These are phyloP conservation scores for Rhizopogon rudus DNA, from an alignment of 768 basidiomycete genomes.

Conservation along the genomic window DNA sequence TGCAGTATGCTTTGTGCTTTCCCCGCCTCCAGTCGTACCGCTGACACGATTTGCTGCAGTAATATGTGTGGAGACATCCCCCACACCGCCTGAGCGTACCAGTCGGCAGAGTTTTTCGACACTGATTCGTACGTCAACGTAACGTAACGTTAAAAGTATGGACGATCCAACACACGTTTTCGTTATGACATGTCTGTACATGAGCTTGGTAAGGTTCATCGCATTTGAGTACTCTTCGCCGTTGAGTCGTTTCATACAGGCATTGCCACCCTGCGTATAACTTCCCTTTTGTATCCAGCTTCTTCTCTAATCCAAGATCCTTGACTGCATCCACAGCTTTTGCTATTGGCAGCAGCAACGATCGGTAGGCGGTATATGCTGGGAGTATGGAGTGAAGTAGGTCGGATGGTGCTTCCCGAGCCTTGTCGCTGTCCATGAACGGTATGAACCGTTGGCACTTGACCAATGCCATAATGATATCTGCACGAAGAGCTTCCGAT, in stretches of 20 bases:
- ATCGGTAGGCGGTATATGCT: constrained; percentile 22
- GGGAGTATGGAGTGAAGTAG: constrained; percentile 15
- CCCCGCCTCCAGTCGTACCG: constrained; percentile 21
- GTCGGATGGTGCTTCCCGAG: constrained; percentile 1
- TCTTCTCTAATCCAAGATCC: constrained; percentile 6
- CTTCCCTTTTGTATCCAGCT: constrained; percentile 10
- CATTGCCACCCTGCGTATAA: constrained; percentile 18
- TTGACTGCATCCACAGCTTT: constrained; percentile 7
- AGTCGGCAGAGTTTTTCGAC: constrained; percentile 12
- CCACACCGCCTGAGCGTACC: constrained; percentile 20
- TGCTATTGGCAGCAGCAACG: constrained; percentile 13
- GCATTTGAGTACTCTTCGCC: constrained; percentile 13
- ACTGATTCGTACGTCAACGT: constrained; percentile 7
- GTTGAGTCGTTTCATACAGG: constrained; percentile 12
- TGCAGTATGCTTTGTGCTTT: constrained; percentile 24
- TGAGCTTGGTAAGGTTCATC: constrained; percentile 11
- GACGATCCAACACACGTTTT: constrained; percentile 5
- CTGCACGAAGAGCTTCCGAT: constrained; percentile 16
- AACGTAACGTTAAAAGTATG: not conserved
- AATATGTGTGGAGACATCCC: constrained; percentile 25
- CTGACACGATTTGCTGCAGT: constrained; percentile 23
- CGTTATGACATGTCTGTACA: constrained; percentile 24
- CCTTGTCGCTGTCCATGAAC: constrained; percentile 10
- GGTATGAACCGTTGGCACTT: constrained; percentile 17
- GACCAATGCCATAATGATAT: constrained; percentile 18